These are phyloP conservation scores for Venturia aucupariae DNA, from an alignment of 2,329 filamentous ascomycete genomes.

Conservation along the genomic window DNA sequence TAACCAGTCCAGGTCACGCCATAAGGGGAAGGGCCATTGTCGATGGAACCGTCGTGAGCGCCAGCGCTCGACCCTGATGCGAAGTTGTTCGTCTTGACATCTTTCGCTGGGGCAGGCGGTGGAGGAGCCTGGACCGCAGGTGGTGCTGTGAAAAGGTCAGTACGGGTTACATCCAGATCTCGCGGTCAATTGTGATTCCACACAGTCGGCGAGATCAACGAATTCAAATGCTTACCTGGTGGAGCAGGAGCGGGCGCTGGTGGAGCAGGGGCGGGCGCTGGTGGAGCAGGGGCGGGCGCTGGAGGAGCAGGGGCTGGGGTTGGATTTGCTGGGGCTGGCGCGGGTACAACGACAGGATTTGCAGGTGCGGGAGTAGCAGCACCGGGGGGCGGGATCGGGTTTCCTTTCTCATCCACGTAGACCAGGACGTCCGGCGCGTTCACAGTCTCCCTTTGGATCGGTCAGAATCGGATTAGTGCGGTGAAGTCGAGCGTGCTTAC, in stretches of 20 bases:
- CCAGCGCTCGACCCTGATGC: conserved; percentile 1
- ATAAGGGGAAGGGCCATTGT: conserved; percentile 19
- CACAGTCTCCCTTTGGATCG: conserved; percentile 24
- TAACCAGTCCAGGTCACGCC: conserved; percentile 54
- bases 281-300: neutral
- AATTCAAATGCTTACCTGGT: neutral
- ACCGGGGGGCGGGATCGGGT: conserved; percentile 31
- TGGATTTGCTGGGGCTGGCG: conserved; percentile 15
- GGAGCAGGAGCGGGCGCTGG: conserved; percentile 13
- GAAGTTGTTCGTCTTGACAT: neutral
- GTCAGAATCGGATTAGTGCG: neutral
- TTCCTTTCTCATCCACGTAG: conserved; percentile 51
- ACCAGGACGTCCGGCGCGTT: conserved; percentile 44
- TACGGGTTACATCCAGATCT: neutral
- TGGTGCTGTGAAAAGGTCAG: conserved; percentile 1
- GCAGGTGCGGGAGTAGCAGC: conserved; percentile 6
- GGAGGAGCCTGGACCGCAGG: conserved; percentile 17
- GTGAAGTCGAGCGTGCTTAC: conserved; percentile 26
- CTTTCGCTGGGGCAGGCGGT: conserved; percentile 13
- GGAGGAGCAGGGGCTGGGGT: conserved; percentile 2
- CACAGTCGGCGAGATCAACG: neutral
- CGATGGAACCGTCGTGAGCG: neutral
- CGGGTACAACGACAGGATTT: conserved; percentile 13
- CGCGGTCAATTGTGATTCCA: neutral
- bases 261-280: neutral